Conservation (phyloP, 306 rosid genomes). For the Alnus rubra region DNA sequence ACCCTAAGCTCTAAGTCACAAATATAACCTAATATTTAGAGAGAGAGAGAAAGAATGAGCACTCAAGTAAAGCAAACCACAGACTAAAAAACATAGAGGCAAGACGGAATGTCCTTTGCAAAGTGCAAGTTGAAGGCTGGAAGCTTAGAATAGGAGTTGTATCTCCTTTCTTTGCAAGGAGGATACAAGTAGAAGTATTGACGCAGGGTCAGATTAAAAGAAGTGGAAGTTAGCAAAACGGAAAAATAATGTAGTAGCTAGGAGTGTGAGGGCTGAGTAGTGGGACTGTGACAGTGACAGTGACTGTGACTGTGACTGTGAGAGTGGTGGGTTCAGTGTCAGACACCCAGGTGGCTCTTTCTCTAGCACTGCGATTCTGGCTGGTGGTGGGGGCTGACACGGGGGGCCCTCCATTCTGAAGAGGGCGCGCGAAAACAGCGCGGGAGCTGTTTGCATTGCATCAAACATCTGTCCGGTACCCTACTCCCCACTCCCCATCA, state of each 20-base stretch:
- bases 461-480: too few relatives aligned
- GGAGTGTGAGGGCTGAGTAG: too few relatives aligned
- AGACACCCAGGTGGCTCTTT: conserved; percentile 11
- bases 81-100: neutral
- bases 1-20: neutral
- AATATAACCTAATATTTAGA: neutral
- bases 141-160: neutral
- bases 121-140: neutral
- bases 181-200: too few relatives aligned
- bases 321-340: neutral
- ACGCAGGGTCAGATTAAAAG: too few relatives aligned
- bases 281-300: too few relatives aligned
- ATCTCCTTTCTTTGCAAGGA: too few relatives aligned
- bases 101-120: conserved; percentile 4
- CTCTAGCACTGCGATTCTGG: neutral
- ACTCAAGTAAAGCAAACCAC: neutral
- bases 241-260: too few relatives aligned
- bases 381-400: conserved; percentile 12
- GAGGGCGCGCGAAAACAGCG: conserved; percentile 68
- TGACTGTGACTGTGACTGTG: neutral
- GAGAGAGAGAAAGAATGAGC: neutral
- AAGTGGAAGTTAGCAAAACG: neutral
- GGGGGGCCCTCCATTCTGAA: neutral
- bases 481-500: too few relatives aligned
- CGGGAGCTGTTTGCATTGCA: conserved; percentile 46